Evolutionary conservation across 768 basidiomycete genomes (phyloP).

Genomic region (Russula abietina): DNA sequence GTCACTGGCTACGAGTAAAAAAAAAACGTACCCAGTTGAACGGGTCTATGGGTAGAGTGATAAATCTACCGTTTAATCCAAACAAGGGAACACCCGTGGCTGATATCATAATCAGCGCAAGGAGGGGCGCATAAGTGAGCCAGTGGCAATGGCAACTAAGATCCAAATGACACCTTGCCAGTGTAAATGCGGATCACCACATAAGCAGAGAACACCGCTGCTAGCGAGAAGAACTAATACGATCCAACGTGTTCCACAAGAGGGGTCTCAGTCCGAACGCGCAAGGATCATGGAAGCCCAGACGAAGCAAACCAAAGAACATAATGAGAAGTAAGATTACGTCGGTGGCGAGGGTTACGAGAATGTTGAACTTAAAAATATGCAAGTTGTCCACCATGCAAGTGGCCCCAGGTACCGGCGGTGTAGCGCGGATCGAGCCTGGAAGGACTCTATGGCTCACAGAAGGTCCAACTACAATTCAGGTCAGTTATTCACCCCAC

Average conservation of each 20-base stretch:
- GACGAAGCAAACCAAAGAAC: neutral
- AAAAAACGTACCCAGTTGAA: neutral
- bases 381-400: neutral
- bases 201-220: neutral
- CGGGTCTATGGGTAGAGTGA: neutral
- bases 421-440: neutral
- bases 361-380: neutral
- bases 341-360: neutral
- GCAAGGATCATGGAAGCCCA: neutral
- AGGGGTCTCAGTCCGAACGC: neutral
- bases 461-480: neutral
- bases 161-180: slow-evolving; percentile 2
- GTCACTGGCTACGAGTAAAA: too few relatives aligned
- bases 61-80: neutral
- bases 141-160: neutral
- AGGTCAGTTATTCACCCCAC: too few relatives aligned
- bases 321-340: neutral
- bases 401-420: too few relatives aligned
- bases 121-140: too few relatives aligned
- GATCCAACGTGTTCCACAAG: slow-evolving; percentile 1
- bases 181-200: neutral
- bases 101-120: neutral
- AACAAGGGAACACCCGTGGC: neutral
- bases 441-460: too few relatives aligned
- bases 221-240: neutral